Percentiles rank a stretch among this genome's conserved stretches.
These are phyloP conservation scores for Escovopsis sp. DNA, from an alignment of 2,329 filamentous ascomycete genomes.

Conservation along the genomic window DNA sequence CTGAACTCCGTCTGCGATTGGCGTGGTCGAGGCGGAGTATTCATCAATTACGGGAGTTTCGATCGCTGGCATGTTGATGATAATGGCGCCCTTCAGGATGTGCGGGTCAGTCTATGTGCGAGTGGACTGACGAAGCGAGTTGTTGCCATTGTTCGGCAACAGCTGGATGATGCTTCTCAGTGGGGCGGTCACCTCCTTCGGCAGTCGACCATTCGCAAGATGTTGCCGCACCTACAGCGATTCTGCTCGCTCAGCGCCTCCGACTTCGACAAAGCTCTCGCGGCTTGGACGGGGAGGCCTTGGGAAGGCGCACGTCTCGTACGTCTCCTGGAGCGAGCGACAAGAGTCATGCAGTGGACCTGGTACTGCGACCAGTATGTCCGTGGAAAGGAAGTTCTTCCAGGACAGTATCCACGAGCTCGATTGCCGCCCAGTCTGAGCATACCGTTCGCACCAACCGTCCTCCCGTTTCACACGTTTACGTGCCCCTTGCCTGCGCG, in stretches of 20 bases:
- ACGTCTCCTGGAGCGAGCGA: conserved; percentile 70
- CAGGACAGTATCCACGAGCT: conserved; percentile 51
- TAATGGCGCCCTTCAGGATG: conserved; percentile 67
- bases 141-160: conserved; percentile 76
- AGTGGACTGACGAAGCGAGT: conserved; percentile 84
- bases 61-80: conserved; percentile 93
- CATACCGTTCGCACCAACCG: conserved; percentile 79
- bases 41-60: conserved; percentile 54
- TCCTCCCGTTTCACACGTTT: conserved; percentile 94
- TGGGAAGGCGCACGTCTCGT: conserved; percentile 85
- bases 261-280: conserved; percentile 27
- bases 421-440: conserved; percentile 58
- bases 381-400: conserved; percentile 38
- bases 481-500: conserved; percentile 85
- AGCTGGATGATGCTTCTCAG: conserved; percentile 68
- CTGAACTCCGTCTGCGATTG: conserved; percentile 95
- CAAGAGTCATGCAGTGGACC: conserved; percentile 61
- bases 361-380: conserved; percentile 81
- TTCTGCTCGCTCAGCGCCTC: conserved; percentile 22
- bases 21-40: conserved; percentile 75
- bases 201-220: conserved; percentile 33
- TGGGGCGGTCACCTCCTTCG: conserved; percentile 69
- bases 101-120: conserved; percentile 40
- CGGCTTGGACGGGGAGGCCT: conserved; percentile 53
- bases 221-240: conserved; percentile 32